Evolutionary conservation across 768 basidiomycete genomes (phyloP).

Genomic region (Amanita brunnescens): DNA sequence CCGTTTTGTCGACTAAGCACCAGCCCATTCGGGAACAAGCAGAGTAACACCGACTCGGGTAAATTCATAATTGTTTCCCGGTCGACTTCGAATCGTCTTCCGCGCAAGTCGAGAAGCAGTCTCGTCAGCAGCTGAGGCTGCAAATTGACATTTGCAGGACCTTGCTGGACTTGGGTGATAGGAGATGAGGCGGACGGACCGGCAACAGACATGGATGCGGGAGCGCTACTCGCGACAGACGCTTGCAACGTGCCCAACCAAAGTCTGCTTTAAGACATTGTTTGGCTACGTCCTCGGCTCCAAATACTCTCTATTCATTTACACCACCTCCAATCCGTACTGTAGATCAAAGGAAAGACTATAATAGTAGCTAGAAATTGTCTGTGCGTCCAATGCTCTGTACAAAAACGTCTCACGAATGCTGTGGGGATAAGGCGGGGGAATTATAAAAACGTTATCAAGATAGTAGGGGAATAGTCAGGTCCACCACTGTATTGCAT

Average conservation of each 20-base stretch:
- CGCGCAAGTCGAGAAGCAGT: constrained; percentile 87
- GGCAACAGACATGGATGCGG: constrained; percentile 26
- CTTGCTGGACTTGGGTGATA: constrained; percentile 55
- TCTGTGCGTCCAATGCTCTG: background rate
- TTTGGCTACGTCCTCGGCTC: constrained; percentile 1
- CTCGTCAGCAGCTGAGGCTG: constrained; percentile 86
- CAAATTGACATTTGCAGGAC: constrained; percentile 57
- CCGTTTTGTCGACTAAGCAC: constrained; percentile 86
- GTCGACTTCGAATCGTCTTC: constrained; percentile 87
- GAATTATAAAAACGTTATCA: background rate
- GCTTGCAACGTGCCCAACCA: background rate
- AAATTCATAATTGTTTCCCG: constrained; percentile 97
- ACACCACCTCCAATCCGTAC: background rate
- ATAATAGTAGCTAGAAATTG: background rate
- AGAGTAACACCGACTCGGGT: constrained; percentile 93
- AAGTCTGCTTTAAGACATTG: background rate
- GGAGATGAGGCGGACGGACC: constrained; percentile 34
- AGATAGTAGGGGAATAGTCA: background rate
- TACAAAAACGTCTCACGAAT: background rate
- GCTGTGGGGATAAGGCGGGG: background rate
- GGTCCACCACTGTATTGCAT: background rate
- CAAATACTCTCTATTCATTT: constrained; percentile 5
- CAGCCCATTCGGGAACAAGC: constrained; percentile 95
- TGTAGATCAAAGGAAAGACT: background rate
- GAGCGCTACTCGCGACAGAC: constrained; percentile 4